Evolutionary conservation across 2,329 filamentous ascomycete species (phyloP).

Genomic region (Colletotrichum salicis): DNA sequence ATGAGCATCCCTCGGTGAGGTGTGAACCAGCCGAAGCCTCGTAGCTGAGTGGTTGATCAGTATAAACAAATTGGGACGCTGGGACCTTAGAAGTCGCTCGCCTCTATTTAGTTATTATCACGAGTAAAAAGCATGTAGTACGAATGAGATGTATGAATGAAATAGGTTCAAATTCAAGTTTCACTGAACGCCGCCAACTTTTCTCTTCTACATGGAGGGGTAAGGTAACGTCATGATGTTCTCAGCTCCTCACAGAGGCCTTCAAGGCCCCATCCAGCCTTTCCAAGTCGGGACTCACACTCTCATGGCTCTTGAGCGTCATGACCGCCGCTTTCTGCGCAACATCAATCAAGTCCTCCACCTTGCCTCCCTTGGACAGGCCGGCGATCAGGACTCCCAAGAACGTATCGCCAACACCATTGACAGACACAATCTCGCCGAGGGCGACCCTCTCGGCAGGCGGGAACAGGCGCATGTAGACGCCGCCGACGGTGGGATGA

Average conservation of each 20-base stretch:
- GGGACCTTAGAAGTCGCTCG: too few species aligned
- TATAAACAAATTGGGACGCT: too few species aligned
- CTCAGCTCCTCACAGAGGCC: constrained; percentile 36
- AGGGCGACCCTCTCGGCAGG: constrained; percentile 68
- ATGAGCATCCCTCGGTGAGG: too few species aligned
- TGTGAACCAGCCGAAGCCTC: too few species aligned
- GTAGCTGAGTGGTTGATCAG: too few species aligned
- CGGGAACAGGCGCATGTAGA: constrained; percentile 83
- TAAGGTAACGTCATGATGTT: neutral
- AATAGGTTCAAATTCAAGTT: neutral
- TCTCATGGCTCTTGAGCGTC: constrained; percentile 79
- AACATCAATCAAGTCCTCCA: constrained; percentile 75
- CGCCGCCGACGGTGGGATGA: constrained; percentile 71
- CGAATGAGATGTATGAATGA: neutral
- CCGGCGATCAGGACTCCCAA: constrained; percentile 86
- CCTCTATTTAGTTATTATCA: neutral
- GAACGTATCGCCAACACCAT: constrained; percentile 94
- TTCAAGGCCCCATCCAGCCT: constrained; percentile 55
- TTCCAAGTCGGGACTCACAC: constrained; percentile 72
- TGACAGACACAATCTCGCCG: constrained; percentile 84
- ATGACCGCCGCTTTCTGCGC: constrained; percentile 85
- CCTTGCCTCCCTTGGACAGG: constrained; percentile 68
- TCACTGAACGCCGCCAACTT: neutral
- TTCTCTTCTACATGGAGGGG: neutral
- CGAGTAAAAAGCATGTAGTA: neutral